phyloP scores from a whole-genome alignment of 495 filamentous ascomycete genomes.

The Ascodesmis nigricans region DNA sequence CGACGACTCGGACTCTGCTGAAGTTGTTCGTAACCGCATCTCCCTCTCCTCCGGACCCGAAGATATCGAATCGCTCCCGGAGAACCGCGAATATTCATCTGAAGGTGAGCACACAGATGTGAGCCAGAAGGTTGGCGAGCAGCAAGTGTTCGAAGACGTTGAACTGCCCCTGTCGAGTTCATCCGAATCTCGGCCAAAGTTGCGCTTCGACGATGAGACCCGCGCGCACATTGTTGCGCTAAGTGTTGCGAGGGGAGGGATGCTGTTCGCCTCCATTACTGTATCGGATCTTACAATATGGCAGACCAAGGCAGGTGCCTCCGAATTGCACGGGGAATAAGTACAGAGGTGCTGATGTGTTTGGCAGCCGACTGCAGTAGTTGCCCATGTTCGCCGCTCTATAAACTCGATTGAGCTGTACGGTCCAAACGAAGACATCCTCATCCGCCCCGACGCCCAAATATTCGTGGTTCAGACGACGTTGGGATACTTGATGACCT shows the following conservation, averaged over 20 bases:
- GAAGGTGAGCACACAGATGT: constrained; percentile 13
- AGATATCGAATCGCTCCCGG: constrained; percentile 2
- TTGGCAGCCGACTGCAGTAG: constrained; percentile 61
- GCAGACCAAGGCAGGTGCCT: constrained; percentile 65
- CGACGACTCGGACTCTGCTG: constrained; percentile 24
- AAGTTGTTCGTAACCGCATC: constrained; percentile 22
- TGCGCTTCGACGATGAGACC: constrained; percentile 17
- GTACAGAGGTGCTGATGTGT: constrained; percentile 9
- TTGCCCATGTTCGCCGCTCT: constrained; percentile 69
- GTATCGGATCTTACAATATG: constrained; percentile 62
- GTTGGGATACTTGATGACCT: constrained; percentile 78
- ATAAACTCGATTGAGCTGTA: constrained; percentile 55
- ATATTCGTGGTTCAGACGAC: constrained; percentile 84
- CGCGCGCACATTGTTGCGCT: constrained; percentile 48
- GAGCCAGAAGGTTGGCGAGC: constrained; percentile 17
- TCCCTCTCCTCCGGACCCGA: constrained; percentile 11
- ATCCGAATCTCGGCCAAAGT: constrained; percentile 14
- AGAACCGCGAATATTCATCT: constrained; percentile 6
- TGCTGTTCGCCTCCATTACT: constrained; percentile 78
- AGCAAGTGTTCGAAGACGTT: constrained; percentile 13
- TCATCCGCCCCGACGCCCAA: constrained; percentile 75
- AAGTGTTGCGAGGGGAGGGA: constrained; percentile 56
- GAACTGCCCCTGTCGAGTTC: constrained; percentile 7
- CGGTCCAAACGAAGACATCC: constrained; percentile 58
- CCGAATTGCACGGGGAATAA: constrained; percentile 13